These are phyloP conservation scores for Xylaria polymorpha DNA, from an alignment of 2,329 filamentous ascomycete genomes.

Conservation along the genomic window DNA sequence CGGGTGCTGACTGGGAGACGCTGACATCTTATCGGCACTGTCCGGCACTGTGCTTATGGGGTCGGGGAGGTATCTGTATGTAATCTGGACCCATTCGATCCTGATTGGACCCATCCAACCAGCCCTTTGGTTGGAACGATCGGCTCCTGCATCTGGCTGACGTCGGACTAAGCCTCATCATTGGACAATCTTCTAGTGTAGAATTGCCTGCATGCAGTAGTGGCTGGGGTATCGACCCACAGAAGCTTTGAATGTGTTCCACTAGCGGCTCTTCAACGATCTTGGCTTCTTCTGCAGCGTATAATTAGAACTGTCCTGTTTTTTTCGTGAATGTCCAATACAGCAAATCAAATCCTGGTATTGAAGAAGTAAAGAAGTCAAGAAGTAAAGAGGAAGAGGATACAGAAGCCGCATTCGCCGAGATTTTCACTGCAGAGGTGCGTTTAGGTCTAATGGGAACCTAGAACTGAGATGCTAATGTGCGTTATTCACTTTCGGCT, in stretches of 20 bases:
- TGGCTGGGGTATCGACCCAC: conserved; percentile 30
- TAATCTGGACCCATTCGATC: conserved; percentile 6
- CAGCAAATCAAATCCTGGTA: neutral
- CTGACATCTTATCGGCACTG: conserved; percentile 5
- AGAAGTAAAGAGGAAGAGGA: neutral
- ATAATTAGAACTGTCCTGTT: neutral
- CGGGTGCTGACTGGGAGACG: no score
- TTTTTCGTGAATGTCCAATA: no score
- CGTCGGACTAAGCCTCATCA: conserved; percentile 20
- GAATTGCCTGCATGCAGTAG: conserved; percentile 36
- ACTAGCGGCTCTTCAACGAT: conserved; percentile 25
- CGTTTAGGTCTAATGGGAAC: neutral
- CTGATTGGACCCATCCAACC: conserved; percentile 6
- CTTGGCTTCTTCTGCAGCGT: neutral
- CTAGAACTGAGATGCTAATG: neutral
- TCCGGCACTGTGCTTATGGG: conserved; percentile 14
- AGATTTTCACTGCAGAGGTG: neutral
- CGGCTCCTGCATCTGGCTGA: conserved; percentile 33
- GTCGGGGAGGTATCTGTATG: conserved; percentile 3
- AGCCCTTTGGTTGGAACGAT: conserved; percentile 22
- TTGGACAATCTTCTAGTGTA: conserved; percentile 31
- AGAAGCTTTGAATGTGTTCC: conserved; percentile 27
- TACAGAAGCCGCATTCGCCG: neutral
- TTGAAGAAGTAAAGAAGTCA: no score
- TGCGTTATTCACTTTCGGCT: neutral